These are phyloP conservation scores for Babesia caballi DNA, from an alignment of 169 alveolate species.

Conservation along the genomic window DNA sequence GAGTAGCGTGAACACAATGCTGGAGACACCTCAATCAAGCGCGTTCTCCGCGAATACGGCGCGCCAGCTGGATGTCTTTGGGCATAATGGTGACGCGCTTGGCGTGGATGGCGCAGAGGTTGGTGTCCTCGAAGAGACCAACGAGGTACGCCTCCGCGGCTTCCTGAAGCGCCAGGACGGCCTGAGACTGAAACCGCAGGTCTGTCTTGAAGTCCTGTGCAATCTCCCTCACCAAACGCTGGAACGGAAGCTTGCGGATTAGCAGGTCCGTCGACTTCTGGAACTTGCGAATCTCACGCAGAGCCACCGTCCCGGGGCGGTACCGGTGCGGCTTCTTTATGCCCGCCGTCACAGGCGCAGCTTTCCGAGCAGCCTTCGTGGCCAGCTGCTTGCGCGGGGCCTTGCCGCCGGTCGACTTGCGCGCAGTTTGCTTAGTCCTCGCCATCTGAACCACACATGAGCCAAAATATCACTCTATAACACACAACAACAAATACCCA, in stretches of 20 bases:
- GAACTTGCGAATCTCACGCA: constrained; percentile 97
- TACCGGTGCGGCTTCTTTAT: constrained; percentile 97
- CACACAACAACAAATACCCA: neutral
- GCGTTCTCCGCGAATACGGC: constrained; percentile 98
- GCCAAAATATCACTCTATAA: neutral
- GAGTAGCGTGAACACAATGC: too few species aligned
- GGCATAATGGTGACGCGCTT: constrained; percentile 99
- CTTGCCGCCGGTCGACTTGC: constrained; percentile 97
- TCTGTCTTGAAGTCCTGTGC: constrained; percentile 93
- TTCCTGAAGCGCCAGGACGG: constrained; percentile 94
- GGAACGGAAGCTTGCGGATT: constrained; percentile 94
- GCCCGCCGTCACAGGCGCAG: constrained; percentile 96
- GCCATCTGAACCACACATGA: constrained; percentile 84
- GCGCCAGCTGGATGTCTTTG: constrained; percentile 97
- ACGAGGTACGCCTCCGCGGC: constrained; percentile 99
- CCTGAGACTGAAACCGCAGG: constrained; percentile 91
- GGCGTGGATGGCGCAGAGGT: constrained; percentile 99
- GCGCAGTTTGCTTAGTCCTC: constrained; percentile 97
- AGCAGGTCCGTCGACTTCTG: constrained; percentile 92
- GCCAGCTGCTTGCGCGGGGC: constrained; percentile 98
- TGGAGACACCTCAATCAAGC: too few species aligned
- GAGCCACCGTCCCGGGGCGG: constrained; percentile 98
- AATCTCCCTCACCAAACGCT: constrained; percentile 94
- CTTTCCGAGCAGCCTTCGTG: constrained; percentile 97
- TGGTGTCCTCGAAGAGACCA: constrained; percentile 98